Evolutionary conservation across 208 protist genomes (phyloP).

Genomic region (Trypanosoma cruzi): DNA sequence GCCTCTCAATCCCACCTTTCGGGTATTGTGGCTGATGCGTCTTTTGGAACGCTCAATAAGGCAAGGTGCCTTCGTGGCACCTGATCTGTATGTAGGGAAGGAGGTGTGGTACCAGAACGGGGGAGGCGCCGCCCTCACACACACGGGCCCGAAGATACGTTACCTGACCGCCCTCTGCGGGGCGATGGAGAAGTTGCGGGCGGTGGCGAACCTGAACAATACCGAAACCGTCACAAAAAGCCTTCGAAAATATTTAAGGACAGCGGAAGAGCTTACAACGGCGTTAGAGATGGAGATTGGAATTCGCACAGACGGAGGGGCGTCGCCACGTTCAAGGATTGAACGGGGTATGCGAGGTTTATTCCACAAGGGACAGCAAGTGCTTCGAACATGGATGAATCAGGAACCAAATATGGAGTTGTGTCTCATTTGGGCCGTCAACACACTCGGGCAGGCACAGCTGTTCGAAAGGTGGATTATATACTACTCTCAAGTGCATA

Average conservation of each 20-base stretch:
- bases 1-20: slow-evolving; percentile 39
- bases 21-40: slow-evolving; percentile 85
- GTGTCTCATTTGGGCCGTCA: slow-evolving; percentile 59
- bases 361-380: slow-evolving; percentile 61
- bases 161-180: slow-evolving; percentile 68
- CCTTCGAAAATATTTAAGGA: slow-evolving; percentile 50
- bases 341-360: slow-evolving; percentile 42
- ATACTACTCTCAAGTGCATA: slow-evolving; percentile 52
- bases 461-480: slow-evolving; percentile 75
- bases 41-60: slow-evolving; percentile 71
- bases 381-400: slow-evolving; percentile 44
- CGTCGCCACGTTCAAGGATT: slow-evolving; percentile 36
- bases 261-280: slow-evolving; percentile 42
- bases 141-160: slow-evolving; percentile 58
- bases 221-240: slow-evolving; percentile 37
- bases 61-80: slow-evolving; percentile 74
- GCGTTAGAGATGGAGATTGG: slow-evolving; percentile 58
- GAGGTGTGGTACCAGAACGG: slow-evolving; percentile 83
- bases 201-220: slow-evolving; percentile 57
- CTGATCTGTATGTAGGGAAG: slow-evolving; percentile 70
- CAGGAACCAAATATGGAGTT: slow-evolving; percentile 60
- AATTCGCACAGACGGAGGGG: slow-evolving; percentile 34
- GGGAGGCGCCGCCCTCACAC: slow-evolving; percentile 39
- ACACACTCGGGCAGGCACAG: slow-evolving; percentile 70
- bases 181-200: slow-evolving; percentile 60